Base-by-base conservation (phyloP, 208 protist species). In the Wallacemonas sp. region DNA sequence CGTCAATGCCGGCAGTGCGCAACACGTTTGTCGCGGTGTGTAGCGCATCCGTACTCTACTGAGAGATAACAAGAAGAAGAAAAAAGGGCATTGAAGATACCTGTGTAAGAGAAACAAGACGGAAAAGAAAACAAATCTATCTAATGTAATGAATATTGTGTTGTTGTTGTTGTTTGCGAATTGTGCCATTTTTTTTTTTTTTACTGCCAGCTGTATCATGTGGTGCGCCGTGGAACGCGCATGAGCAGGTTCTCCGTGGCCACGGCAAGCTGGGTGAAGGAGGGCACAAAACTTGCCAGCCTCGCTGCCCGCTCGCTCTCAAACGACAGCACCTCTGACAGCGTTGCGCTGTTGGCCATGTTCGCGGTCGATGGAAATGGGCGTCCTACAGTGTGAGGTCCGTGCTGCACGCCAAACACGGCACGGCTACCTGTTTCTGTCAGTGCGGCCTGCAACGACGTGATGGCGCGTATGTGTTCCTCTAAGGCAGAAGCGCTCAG, bases 201-300 rank as follows among this genome's bases (percentile, higher is more conserved):
- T 22, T 49, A n/a, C n/a, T n/a, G n/a, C n/a, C n/a, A n/a, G n/a
- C n/a, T n/a, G n/a, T n/a, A 19, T 55, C 46, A 24, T 4, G 46
- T 38, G 9, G 51, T 9, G 17, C 30, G 9, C 4, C 51, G 51
- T 21, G 51, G 51, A 19, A 85, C 66, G 19, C 69, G 64, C 75
- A 82, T 78, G 15, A 60, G 41, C 34, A 87, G 36, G 54, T 87
- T 84, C 59, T 94, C 88, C 28, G 78, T 82, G 21, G 88, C 88
- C 26, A 94, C 80, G 15, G 79, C 76, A 15, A 94, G 72, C 62
- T 90, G 85, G 4, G 76, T 77, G 72, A 91, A 94, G n/a, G 81
- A 86, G 0, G 88, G 88, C 4, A 91, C n/a, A 69, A 94, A 94
- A 8, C 80, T 81, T 14, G 72, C 70, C 8, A 92, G 72, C 24